A percentile compares a stretch with the other conserved stretches of the same genome.
phyloP scores from a whole-genome alignment of 2,329 filamentous ascomycete species.

The Fusarium veterinarium region DNA sequence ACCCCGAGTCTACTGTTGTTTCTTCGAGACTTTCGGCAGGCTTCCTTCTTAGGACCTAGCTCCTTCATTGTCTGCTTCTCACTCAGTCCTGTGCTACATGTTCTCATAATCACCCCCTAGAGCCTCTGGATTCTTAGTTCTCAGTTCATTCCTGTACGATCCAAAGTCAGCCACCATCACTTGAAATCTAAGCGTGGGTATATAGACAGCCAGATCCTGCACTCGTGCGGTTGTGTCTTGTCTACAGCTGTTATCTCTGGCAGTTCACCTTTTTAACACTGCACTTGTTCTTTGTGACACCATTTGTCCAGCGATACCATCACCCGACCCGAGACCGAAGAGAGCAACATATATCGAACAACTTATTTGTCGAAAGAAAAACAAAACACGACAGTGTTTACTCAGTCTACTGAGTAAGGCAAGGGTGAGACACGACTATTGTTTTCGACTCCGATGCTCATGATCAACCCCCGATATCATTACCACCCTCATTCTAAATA shows the following conservation, averaged over 20 bases:
- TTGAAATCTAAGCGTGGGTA: constrained; percentile 47
- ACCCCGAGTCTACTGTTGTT: constrained; percentile 44
- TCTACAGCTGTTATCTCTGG: constrained; percentile 37
- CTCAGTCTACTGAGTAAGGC: constrained; percentile 12
- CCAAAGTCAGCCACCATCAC: constrained; percentile 44
- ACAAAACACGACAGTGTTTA: not conserved
- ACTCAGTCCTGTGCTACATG: constrained; percentile 41
- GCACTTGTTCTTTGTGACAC: constrained; percentile 39
- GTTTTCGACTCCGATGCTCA: constrained; percentile 18
- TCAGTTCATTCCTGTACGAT: constrained; percentile 46
- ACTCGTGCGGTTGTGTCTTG: constrained; percentile 47
- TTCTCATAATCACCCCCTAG: constrained; percentile 40
- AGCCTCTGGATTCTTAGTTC: constrained; percentile 33
- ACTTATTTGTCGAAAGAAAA: constrained; percentile 16
- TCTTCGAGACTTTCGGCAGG: constrained; percentile 40
- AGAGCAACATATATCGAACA: constrained; percentile 18
- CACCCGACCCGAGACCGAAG: constrained; percentile 29
- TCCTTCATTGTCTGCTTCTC: constrained; percentile 28
- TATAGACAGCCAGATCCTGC: constrained; percentile 55
- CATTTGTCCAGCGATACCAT: constrained; percentile 34
- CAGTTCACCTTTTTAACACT: constrained; percentile 38
- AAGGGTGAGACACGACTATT: constrained; percentile 39
- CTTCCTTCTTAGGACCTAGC: constrained; percentile 38
- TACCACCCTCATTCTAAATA: not conserved
- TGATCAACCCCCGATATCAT: not conserved